Evolutionary conservation across 2,329 filamentous ascomycete genomes (phyloP).

Genomic region (Xylariaceae sp.): DNA sequence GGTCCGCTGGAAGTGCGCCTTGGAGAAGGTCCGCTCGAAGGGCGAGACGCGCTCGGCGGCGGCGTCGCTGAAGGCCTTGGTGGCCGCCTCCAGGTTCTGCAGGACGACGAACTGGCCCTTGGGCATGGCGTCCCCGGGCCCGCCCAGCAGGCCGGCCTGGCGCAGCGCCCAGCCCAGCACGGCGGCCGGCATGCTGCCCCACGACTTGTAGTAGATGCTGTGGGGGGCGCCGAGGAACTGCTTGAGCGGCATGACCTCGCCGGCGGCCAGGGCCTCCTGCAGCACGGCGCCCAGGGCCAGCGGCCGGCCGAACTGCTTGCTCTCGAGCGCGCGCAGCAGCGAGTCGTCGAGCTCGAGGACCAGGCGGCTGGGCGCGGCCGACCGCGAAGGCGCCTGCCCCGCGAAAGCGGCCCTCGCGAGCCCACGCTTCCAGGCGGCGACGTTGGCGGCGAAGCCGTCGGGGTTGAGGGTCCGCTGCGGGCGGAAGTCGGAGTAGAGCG

Average conservation of each 20-base stretch:
- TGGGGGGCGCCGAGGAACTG: conserved; percentile 59
- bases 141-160: conserved; percentile 55
- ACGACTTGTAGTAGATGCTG: conserved; percentile 65
- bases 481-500: conserved; percentile 82
- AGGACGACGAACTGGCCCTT: conserved; percentile 59
- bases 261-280: conserved; percentile 60
- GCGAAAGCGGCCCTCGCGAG: conserved; percentile 60
- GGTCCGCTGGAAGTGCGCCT: conserved; percentile 52
- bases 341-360: conserved; percentile 50
- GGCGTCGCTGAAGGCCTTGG: conserved; percentile 44
- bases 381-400: conserved; percentile 41
- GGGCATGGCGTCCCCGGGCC: conserved; percentile 43
- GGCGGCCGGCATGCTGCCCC: conserved; percentile 62
- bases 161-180: conserved; percentile 69
- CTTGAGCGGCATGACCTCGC: conserved; percentile 61
- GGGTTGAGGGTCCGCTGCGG: conserved; percentile 69
- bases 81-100: conserved; percentile 52
- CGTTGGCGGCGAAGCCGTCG: conserved; percentile 76
- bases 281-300: conserved; percentile 74
- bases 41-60: conserved; percentile 36
- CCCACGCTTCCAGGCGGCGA: conserved; percentile 69
- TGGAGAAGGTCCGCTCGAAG: conserved; percentile 62
- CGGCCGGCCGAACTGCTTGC: conserved; percentile 71
- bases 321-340: conserved; percentile 65
- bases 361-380: conserved; percentile 38